phyloP scores from a whole-genome alignment of 768 basidiomycete genomes.

The Rossbeevera mucosa region DNA sequence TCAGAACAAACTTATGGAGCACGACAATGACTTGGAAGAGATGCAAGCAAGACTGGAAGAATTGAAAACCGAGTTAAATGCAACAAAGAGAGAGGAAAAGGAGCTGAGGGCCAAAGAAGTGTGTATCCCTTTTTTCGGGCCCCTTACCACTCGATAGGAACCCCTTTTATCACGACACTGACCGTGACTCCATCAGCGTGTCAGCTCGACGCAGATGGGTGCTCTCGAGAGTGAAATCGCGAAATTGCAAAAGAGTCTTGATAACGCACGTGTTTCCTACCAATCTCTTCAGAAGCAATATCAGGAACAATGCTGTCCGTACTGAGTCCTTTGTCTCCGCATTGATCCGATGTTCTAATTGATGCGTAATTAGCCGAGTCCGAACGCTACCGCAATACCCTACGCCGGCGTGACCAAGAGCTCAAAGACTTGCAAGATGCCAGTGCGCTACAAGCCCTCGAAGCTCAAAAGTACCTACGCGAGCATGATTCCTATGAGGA shows the following conservation, averaged over 20 bases:
- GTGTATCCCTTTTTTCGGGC: slow-evolving; percentile 12
- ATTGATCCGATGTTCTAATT: neutral
- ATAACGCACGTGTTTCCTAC: slow-evolving; percentile 68
- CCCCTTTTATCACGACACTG: neutral
- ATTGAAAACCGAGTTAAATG: slow-evolving; percentile 64
- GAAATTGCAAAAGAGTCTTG: slow-evolving; percentile 69
- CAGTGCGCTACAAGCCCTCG: slow-evolving; percentile 56
- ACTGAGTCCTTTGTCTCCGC: neutral
- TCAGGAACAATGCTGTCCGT: slow-evolving; percentile 79
- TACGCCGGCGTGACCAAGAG: slow-evolving; percentile 71
- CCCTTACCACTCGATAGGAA: slow-evolving; percentile 2
- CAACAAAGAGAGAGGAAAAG: slow-evolving; percentile 88
- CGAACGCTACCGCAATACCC: slow-evolving; percentile 69
- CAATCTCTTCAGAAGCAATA: slow-evolving; percentile 81
- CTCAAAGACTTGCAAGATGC: slow-evolving; percentile 63
- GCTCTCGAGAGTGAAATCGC: slow-evolving; percentile 75
- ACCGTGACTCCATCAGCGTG: slow-evolving; percentile 40
- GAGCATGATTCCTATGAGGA: slow-evolving; percentile 72
- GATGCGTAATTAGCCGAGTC: slow-evolving; percentile 50
- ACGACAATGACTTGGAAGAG: slow-evolving; percentile 81
- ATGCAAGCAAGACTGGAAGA: slow-evolving; percentile 77
- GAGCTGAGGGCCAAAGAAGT: slow-evolving; percentile 87
- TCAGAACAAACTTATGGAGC: slow-evolving; percentile 63
- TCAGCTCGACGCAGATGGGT: slow-evolving; percentile 60
- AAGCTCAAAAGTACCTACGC: slow-evolving; percentile 58